Evolutionary conservation across 495 filamentous ascomycete species (phyloP).

Genomic region (Tuber magnatum): DNA sequence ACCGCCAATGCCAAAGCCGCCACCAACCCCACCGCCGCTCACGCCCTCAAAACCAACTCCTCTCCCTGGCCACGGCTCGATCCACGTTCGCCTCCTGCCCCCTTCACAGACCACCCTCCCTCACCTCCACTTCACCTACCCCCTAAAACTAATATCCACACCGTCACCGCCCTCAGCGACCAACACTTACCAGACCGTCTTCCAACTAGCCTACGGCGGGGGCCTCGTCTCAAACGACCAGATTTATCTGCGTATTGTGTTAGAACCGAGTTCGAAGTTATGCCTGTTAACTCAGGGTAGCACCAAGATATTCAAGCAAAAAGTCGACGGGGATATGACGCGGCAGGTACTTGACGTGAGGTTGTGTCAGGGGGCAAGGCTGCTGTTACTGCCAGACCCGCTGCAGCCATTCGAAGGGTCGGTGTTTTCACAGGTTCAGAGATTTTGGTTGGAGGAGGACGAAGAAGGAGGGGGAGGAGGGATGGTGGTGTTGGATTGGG

Average conservation of each 20-base stretch:
- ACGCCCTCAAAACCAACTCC: conserved; percentile 49
- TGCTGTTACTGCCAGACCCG: conserved; percentile 92
- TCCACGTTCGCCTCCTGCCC: conserved; percentile 65
- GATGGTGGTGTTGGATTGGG: conserved; percentile 86
- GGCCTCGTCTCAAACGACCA: conserved; percentile 81
- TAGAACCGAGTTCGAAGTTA: conserved; percentile 60
- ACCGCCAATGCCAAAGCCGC: background rate
- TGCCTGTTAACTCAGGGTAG: conserved; percentile 82
- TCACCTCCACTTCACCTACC: conserved; percentile 79
- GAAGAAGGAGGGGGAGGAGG: conserved; percentile 44
- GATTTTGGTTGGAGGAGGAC: conserved; percentile 55
- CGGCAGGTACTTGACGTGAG: conserved; percentile 61
- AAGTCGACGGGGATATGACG: conserved; percentile 52
- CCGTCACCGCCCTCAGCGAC: conserved; percentile 51
- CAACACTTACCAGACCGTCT: conserved; percentile 57
- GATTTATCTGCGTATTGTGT: conserved; percentile 62
- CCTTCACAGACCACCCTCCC: conserved; percentile 64
- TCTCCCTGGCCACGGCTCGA: conserved; percentile 66
- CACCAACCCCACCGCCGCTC: background rate
- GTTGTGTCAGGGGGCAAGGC: conserved; percentile 55
- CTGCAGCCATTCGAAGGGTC: conserved; percentile 78
- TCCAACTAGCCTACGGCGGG: conserved; percentile 90
- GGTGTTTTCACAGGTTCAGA: conserved; percentile 73
- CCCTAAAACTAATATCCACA: conserved; percentile 78
- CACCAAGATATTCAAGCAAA: conserved; percentile 89